Evolutionary conservation across 257 asterid genomes (phyloP).

Genomic region (Prunella vulgaris): DNA sequence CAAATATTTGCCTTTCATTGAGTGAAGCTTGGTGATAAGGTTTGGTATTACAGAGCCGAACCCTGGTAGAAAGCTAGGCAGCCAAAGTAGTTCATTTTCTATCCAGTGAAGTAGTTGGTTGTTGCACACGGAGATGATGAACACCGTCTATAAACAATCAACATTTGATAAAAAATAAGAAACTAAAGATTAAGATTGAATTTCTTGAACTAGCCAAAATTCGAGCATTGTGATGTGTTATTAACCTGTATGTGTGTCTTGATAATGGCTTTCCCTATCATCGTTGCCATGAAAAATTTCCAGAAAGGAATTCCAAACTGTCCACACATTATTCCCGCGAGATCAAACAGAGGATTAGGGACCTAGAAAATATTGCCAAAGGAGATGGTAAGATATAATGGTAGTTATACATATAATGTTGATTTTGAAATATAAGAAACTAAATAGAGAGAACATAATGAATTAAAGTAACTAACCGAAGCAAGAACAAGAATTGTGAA

Average conservation of each 20-base stretch:
- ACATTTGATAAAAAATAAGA: neutral
- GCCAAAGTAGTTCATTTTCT: conserved; percentile 74
- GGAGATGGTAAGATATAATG: neutral
- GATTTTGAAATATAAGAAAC: neutral
- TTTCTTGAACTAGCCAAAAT: neutral
- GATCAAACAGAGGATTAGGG: conserved; percentile 91
- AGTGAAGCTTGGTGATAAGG: conserved; percentile 55
- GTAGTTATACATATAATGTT: neutral
- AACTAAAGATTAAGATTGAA: neutral
- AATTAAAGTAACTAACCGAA: conserved; percentile 49
- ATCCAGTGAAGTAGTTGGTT: conserved; percentile 89
- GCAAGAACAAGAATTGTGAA: conserved; percentile 71
- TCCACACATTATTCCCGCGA: conserved; percentile 95
- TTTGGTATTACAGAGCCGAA: conserved; percentile 43
- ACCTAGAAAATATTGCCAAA: conserved; percentile 46
- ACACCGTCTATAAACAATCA: conserved; percentile 53
- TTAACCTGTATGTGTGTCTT: conserved; percentile 89
- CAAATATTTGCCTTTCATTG: conserved; percentile 62
- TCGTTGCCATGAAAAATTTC: conserved; percentile 80
- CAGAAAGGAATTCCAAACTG: conserved; percentile 89
- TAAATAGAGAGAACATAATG: neutral
- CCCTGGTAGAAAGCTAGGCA: conserved; percentile 67
- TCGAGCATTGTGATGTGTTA: neutral
- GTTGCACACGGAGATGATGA: conserved; percentile 82
- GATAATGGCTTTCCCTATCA: conserved; percentile 86